Conservation (phyloP, 192 early-diverging fungal species). For the Physocladia obscura region DNA sequence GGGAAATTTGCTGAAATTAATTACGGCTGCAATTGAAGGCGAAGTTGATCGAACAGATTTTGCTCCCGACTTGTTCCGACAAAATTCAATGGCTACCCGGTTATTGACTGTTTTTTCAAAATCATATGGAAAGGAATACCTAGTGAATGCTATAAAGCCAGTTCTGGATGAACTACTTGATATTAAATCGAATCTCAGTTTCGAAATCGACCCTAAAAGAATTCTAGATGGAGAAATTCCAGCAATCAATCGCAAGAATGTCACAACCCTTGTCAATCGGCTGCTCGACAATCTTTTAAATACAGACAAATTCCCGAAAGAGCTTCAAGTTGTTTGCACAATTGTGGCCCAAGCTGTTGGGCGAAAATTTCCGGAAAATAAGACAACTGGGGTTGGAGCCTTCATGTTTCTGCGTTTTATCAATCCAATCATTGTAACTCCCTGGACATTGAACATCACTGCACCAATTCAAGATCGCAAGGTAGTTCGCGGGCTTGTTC, state of each 20-base stretch:
- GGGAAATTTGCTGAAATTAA: constrained; percentile 66
- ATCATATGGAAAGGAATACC: constrained; percentile 75
- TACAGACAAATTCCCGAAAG: constrained; percentile 63
- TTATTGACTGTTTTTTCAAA: constrained; percentile 84
- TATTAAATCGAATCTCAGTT: constrained; percentile 69
- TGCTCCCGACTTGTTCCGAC: constrained; percentile 78
- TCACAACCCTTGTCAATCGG: constrained; percentile 70
- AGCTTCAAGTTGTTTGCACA: constrained; percentile 79
- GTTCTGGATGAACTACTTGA: constrained; percentile 68
- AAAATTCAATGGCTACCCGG: constrained; percentile 89
- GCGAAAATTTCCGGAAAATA: constrained; percentile 79
- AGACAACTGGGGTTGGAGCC: constrained; percentile 84
- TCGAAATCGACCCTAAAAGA: constrained; percentile 86
- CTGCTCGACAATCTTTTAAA: constrained; percentile 87
- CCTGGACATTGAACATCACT: constrained; percentile 79
- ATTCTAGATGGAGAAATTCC: constrained; percentile 65
- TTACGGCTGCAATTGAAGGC: constrained; percentile 78
- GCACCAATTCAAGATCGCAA: constrained; percentile 63
- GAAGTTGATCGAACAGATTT: constrained; percentile 78
- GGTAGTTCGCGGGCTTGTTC: constrained; percentile 80
- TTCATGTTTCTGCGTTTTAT: constrained; percentile 96
- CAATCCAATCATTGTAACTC: constrained; percentile 92
- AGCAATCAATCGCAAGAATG: constrained; percentile 74
- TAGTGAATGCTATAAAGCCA: constrained; percentile 77
- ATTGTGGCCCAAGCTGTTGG: constrained; percentile 75